A percentile compares a stretch with the other conserved stretches of the same genome.
Conservation (phyloP, 768 basidiomycete species). For the Lanmaoa pseudosensibilis region DNA sequence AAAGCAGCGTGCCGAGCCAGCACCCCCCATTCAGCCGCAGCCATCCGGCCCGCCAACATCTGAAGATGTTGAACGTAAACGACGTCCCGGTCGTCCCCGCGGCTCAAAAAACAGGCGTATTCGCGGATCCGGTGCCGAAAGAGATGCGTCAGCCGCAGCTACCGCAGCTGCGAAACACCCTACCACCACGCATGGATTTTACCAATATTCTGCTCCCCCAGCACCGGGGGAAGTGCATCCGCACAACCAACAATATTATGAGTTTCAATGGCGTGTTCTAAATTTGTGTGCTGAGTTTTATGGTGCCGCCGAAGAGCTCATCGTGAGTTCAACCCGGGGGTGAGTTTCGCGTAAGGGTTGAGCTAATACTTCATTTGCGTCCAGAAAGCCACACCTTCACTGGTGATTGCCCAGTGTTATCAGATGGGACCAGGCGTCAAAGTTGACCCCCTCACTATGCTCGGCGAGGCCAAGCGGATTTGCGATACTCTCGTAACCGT, state of each 20-base stretch:
- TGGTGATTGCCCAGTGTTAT: slow-evolving; percentile 80
- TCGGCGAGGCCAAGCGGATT: slow-evolving; percentile 72
- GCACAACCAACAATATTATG: slow-evolving; percentile 77
- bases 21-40: slow-evolving; percentile 30
- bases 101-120: slow-evolving; percentile 74
- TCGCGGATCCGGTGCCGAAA: slow-evolving; percentile 35
- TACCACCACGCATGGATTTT: slow-evolving; percentile 42
- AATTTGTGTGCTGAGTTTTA: slow-evolving; percentile 86
- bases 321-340: slow-evolving; percentile 50
- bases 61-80: slow-evolving; percentile 51
- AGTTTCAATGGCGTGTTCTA: slow-evolving; percentile 83
- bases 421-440: slow-evolving; percentile 68
- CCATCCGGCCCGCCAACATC: slow-evolving; percentile 19
- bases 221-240: slow-evolving; percentile 51
- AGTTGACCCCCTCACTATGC: slow-evolving; percentile 72
- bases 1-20: slow-evolving; percentile 25
- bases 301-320: slow-evolving; percentile 79
- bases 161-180: slow-evolving; percentile 28
- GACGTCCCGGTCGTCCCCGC: slow-evolving; percentile 75
- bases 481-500: slow-evolving; percentile 70
- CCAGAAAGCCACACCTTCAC: slow-evolving; percentile 58
- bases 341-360: slow-evolving; percentile 5
- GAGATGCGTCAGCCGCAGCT: slow-evolving; percentile 16
- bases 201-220: slow-evolving; percentile 44
- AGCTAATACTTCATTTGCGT: slow-evolving; percentile 9